Evolutionary conservation across 192 early-diverging fungal genomes (phyloP).

Genomic region (Coemansia sp.): DNA sequence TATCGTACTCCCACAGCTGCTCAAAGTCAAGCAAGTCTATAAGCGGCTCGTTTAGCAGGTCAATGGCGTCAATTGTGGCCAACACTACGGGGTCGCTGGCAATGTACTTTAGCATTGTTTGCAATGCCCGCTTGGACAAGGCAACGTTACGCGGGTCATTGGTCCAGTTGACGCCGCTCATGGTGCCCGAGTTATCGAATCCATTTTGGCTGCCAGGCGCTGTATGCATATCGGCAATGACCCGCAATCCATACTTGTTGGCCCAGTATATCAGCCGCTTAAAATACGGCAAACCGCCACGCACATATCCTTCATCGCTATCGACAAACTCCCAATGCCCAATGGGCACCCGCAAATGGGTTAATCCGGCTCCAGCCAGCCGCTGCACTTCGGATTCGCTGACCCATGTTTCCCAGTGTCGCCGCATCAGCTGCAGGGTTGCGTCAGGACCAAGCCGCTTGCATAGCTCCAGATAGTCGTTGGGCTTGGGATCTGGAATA

Average conservation of each 20-base stretch:
- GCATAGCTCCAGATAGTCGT: constrained; percentile 51
- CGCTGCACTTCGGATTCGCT: constrained; percentile 54
- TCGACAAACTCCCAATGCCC: constrained; percentile 63
- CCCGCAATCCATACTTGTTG: constrained; percentile 52
- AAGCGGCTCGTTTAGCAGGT: constrained; percentile 49
- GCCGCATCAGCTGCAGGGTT: constrained; percentile 28
- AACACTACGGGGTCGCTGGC: constrained; percentile 40
- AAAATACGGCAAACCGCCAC: constrained; percentile 48
- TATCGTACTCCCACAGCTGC: constrained; percentile 53
- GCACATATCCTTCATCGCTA: constrained; percentile 53
- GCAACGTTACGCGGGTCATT: constrained; percentile 48
- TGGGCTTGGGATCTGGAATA: constrained; percentile 51
- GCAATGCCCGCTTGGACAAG: constrained; percentile 54
- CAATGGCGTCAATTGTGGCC: constrained; percentile 40
- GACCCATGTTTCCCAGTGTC: constrained; percentile 61
- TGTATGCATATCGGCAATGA: constrained; percentile 60
- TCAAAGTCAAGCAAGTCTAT: constrained; percentile 45
- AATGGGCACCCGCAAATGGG: constrained; percentile 59
- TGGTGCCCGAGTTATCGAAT: constrained; percentile 57
- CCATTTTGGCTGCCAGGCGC: constrained; percentile 63
- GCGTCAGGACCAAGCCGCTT: constrained; percentile 48
- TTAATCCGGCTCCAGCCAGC: constrained; percentile 50
- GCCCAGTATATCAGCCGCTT: constrained; percentile 56
- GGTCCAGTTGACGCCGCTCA: constrained; percentile 52
- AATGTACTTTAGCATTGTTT: constrained; percentile 58